Conservation (phyloP, 192 early-diverging fungal genomes). For the Umbelopsis isabellina region DNA sequence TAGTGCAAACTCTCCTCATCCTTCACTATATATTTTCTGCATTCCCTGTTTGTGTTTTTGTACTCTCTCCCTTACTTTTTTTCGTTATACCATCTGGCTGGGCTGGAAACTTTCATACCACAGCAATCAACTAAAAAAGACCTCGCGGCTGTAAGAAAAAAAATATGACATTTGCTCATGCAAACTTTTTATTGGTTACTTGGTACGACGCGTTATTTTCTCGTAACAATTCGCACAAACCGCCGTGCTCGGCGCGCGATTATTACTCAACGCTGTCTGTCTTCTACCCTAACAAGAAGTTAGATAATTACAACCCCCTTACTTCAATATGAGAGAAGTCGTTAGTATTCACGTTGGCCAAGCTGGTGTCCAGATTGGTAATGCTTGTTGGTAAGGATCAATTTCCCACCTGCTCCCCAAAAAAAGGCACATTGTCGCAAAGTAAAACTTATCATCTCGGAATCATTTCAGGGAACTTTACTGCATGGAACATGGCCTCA, state of each 20-base stretch:
- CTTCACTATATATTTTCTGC: not conserved
- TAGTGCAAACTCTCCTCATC: not conserved
- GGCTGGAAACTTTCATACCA: slow-evolving; percentile 7
- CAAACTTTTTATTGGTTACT: slow-evolving; percentile 1
- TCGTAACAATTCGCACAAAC: not conserved
- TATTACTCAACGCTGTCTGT: slow-evolving; percentile 2
- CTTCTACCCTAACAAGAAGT: slow-evolving; percentile 22
- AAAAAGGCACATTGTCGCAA: not conserved
- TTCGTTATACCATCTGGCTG: slow-evolving; percentile 19
- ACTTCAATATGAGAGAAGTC: slow-evolving; percentile 46
- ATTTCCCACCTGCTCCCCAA: not conserved
- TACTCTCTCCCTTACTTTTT: not conserved
- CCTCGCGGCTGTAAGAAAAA: not conserved
- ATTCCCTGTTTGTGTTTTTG: not conserved
- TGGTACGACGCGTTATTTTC: not conserved
- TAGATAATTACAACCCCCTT: not conserved
- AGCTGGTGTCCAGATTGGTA: slow-evolving; percentile 83
- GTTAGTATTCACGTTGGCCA: slow-evolving; percentile 53
- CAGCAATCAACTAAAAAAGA: not conserved
- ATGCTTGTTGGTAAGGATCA: slow-evolving; percentile 80
- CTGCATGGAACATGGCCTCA: slow-evolving; percentile 42
- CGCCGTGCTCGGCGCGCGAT: not conserved
- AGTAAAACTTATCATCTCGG: not conserved
- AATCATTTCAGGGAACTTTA: slow-evolving; percentile 21
- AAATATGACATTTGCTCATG: not conserved